Evolutionary conservation across 306 rosid species (phyloP).

Genomic region (Vicia faba): DNA sequence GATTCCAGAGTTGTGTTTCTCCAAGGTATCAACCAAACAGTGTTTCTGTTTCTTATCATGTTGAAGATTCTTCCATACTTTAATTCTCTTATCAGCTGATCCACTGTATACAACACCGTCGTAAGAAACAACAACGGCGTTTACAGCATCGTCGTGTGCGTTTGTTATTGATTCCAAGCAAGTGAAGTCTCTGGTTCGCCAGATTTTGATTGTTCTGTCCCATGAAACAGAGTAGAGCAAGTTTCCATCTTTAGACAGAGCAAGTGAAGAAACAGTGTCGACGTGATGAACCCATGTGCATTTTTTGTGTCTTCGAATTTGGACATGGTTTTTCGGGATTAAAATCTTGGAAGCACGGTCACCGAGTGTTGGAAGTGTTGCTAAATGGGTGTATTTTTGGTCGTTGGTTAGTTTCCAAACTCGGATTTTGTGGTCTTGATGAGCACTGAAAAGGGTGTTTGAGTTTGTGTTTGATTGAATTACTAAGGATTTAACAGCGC

Average conservation of each 20-base stretch:
- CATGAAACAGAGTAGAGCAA: conserved; percentile 85
- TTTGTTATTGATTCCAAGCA: conserved; percentile 73
- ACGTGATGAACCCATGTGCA: conserved; percentile 95
- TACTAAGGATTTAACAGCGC: conserved; percentile 80
- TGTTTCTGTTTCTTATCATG: conserved; percentile 40
- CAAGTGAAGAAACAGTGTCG: conserved; percentile 74
- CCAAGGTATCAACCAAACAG: conserved; percentile 50
- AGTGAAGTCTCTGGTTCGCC: conserved; percentile 69
- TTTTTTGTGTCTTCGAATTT: conserved; percentile 80
- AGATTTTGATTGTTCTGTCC: conserved; percentile 86
- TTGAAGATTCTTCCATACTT: conserved; percentile 59
- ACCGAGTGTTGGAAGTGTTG: conserved; percentile 79
- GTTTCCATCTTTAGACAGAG: conserved; percentile 65
- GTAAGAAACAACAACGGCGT: conserved; percentile 60
- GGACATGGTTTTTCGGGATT: conserved; percentile 67
- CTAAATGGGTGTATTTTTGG: conserved; percentile 57
- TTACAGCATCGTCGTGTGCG: conserved; percentile 89
- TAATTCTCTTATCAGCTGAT: conserved; percentile 83
- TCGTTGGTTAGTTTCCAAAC: conserved; percentile 62
- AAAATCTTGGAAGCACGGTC: conserved; percentile 70
- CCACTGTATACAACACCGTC: conserved; percentile 74
- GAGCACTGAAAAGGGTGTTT: conserved; percentile 78
- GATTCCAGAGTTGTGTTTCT: conserved; percentile 77
- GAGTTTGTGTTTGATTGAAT: conserved; percentile 58
- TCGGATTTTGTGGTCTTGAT: conserved; percentile 87